Conservation (phyloP, 1,284 basidiomycete genomes). For the Ganoderma sp. region DNA sequence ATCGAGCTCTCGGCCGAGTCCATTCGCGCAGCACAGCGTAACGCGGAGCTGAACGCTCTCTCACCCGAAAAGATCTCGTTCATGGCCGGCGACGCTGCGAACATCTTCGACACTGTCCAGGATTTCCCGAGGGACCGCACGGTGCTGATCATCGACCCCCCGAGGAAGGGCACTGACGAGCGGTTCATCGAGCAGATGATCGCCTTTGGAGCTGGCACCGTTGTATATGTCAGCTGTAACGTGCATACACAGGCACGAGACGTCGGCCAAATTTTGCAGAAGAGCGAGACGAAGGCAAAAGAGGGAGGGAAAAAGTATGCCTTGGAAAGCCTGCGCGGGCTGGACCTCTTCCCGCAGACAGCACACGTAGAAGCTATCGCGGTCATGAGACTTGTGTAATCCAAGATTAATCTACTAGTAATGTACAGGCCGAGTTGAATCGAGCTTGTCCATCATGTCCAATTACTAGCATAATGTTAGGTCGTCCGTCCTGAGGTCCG, state of each 20-base stretch:
- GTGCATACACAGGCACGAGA: conserved; percentile 89
- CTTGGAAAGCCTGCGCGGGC: conserved; percentile 82
- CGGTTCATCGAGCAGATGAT: conserved; percentile 83
- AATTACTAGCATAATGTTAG: conserved; percentile 11
- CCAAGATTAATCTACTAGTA: conserved; percentile 19
- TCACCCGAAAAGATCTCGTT: conserved; percentile 58
- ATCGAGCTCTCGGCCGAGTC: conserved; percentile 86
- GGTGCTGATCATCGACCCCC: conserved; percentile 85
- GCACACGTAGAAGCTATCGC: conserved; percentile 87
- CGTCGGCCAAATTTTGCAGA: conserved; percentile 71
- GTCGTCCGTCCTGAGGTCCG: not conserved
- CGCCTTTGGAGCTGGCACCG: conserved; percentile 67
- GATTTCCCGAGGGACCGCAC: conserved; percentile 73
- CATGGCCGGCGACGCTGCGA: conserved; percentile 70
- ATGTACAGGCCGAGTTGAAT: conserved; percentile 24
- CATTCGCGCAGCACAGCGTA: conserved; percentile 81
- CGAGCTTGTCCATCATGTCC: conserved; percentile 12
- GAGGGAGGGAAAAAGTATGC: conserved; percentile 57
- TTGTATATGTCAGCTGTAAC: conserved; percentile 96
- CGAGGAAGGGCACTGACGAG: conserved; percentile 89
- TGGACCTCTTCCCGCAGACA: conserved; percentile 95
- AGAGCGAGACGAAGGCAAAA: conserved; percentile 46
- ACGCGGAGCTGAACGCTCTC: conserved; percentile 79
- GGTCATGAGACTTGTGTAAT: conserved; percentile 55
- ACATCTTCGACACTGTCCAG: conserved; percentile 70